Conservation (phyloP, 495 filamentous ascomycete species). For the Penicillium daleae region DNA sequence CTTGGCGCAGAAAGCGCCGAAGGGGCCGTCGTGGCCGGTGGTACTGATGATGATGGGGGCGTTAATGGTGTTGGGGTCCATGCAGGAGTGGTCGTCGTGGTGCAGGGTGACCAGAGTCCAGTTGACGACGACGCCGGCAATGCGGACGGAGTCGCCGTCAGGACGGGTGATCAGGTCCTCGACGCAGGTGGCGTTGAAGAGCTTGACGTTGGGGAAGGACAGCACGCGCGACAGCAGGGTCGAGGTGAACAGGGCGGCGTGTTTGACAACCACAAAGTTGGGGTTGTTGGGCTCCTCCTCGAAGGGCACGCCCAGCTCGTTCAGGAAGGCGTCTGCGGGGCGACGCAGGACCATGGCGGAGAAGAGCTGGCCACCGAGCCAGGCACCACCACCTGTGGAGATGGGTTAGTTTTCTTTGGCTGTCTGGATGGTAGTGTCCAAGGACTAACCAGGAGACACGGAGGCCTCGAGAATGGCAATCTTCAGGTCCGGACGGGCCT, state of each 20-base stretch:
- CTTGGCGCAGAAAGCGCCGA: slow-evolving; percentile 88
- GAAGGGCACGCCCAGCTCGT: slow-evolving; percentile 79
- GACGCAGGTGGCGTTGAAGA: slow-evolving; percentile 91
- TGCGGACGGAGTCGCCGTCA: slow-evolving; percentile 53
- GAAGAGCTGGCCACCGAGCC: slow-evolving; percentile 92
- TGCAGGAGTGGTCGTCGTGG: slow-evolving; percentile 90
- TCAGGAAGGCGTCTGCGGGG: slow-evolving; percentile 81
- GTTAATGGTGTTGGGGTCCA: slow-evolving; percentile 96
- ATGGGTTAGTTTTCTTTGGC: not conserved
- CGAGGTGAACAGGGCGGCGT: slow-evolving; percentile 88
- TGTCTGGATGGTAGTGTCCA: not conserved
- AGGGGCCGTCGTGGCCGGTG: slow-evolving; percentile 88
- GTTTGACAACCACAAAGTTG: slow-evolving; percentile 87
- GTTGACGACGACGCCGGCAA: slow-evolving; percentile 91
- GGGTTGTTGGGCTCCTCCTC: slow-evolving; percentile 85
- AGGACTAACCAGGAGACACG: slow-evolving; percentile 67
- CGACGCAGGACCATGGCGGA: slow-evolving; percentile 93
- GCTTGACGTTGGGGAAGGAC: slow-evolving; percentile 84
- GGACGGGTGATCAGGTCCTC: slow-evolving; percentile 87
- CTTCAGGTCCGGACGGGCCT: slow-evolving; percentile 83
- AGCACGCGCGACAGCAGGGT: slow-evolving; percentile 82
- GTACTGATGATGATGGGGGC: slow-evolving; percentile 83
- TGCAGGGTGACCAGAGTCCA: slow-evolving; percentile 91
- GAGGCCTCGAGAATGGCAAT: slow-evolving; percentile 89
- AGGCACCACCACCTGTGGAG: slow-evolving; percentile 76